phyloP scores from a whole-genome alignment of 139 green algal genomes.

The Chlamydomonas eustigma region DNA sequence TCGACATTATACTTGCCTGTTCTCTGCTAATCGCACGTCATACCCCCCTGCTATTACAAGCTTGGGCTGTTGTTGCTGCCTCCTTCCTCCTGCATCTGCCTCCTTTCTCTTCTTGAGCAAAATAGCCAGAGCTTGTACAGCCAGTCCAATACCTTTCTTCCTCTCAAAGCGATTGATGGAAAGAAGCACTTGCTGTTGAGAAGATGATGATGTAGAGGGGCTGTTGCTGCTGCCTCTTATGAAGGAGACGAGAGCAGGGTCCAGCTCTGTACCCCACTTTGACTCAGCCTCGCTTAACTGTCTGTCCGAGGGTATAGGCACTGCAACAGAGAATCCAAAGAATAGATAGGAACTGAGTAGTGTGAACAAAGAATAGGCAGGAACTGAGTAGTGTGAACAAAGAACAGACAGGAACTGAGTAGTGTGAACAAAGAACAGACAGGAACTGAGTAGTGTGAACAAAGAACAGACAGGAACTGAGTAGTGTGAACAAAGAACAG shows the following conservation, averaged over 20 bases:
- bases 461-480: too few species aligned
- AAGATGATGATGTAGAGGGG: not conserved
- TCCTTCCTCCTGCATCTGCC: not conserved
- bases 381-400: too few species aligned
- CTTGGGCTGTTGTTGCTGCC: not conserved
- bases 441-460: too few species aligned
- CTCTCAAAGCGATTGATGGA: conserved; percentile 76
- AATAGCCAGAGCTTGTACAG: conserved; percentile 67
- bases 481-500: too few species aligned
- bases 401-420: too few species aligned
- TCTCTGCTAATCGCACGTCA: conserved; percentile 8
- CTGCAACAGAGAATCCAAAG: not conserved
- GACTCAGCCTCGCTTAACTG: conserved; percentile 35
- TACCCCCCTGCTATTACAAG: conserved; percentile 7
- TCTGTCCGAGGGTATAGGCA: conserved; percentile 54
- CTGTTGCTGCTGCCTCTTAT: conserved; percentile 2
- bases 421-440: too few species aligned
- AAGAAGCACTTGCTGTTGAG: not conserved
- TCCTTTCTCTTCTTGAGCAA: conserved; percentile 27
- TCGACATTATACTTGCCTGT: conserved; percentile 12
- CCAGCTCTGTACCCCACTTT: conserved; percentile 40
- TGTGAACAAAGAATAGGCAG: too few species aligned
- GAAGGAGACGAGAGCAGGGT: conserved; percentile 41
- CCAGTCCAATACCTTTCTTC: conserved; percentile 93
- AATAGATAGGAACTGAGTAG: too few species aligned